Conservation (phyloP, 352 stramenopile species). For the Phytopythium kandeliae region DNA sequence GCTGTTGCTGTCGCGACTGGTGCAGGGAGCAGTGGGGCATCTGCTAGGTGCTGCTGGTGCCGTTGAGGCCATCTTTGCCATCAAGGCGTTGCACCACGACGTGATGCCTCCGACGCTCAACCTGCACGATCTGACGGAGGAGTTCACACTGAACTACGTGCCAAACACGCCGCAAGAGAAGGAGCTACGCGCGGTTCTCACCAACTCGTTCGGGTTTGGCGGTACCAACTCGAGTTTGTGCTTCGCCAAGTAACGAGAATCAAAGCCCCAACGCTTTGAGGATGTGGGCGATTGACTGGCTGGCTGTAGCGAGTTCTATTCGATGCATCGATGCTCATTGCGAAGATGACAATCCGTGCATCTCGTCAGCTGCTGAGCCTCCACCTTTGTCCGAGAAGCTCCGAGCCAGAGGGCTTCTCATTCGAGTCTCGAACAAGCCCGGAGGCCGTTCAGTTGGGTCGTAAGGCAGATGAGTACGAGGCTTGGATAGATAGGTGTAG, state of each 20-base stretch:
- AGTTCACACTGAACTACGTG: conserved; percentile 87
- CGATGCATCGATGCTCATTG: too few relatives aligned
- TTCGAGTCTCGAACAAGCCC: background rate
- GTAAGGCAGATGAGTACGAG: conserved; percentile 1
- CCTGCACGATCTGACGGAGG: conserved; percentile 64
- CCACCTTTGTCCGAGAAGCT: background rate
- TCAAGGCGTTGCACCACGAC: conserved; percentile 89
- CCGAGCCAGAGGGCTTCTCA: background rate
- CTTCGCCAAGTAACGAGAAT: conserved; percentile 53
- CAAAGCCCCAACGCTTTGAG: background rate
- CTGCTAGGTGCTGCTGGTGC: conserved; percentile 95
- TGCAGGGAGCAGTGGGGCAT: conserved; percentile 89
- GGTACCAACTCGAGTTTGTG: conserved; percentile 92
- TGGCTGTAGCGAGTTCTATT: background rate
- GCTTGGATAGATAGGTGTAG: conserved; percentile 20
- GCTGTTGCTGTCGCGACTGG: background rate
- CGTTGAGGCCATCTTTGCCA: conserved; percentile 94
- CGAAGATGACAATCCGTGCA: background rate
- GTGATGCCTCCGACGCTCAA: conserved; percentile 94
- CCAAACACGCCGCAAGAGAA: conserved; percentile 60
- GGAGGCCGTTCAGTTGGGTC: background rate
- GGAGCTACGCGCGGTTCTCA: conserved; percentile 76
- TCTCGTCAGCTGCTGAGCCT: background rate
- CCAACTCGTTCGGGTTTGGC: conserved; percentile 98
- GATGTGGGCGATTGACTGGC: background rate